phyloP scores from a whole-genome alignment of 148 eudicot genomes.

The Rhododendron henanense region DNA sequence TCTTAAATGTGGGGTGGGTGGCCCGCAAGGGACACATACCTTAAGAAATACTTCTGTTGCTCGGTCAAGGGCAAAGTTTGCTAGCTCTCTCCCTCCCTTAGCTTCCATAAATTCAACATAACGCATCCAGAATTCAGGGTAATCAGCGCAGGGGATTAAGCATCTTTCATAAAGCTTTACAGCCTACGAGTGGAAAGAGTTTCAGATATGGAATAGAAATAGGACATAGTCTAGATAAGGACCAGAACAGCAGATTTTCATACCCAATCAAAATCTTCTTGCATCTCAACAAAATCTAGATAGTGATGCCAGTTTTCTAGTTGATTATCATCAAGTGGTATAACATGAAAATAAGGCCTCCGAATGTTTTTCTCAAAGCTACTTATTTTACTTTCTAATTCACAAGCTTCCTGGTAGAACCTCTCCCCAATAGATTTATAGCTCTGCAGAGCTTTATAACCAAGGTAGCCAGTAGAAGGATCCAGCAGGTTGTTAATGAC shows the following conservation, averaged over 20 bases:
- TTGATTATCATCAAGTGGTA: slow-evolving; percentile 65
- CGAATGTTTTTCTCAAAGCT: slow-evolving; percentile 54
- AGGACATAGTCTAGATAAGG: slow-evolving; percentile 7
- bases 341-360: slow-evolving; percentile 60
- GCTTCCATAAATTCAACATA: slow-evolving; percentile 79
- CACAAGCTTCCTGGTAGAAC: slow-evolving; percentile 51
- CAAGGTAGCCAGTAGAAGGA: slow-evolving; percentile 37
- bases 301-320: slow-evolving; percentile 80
- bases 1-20: not conserved
- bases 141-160: slow-evolving; percentile 76
- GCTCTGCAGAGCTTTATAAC: slow-evolving; percentile 53
- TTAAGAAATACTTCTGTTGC: slow-evolving; percentile 67
- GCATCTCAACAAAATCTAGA: slow-evolving; percentile 73
- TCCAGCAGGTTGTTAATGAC: slow-evolving; percentile 54
- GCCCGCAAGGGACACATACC: slow-evolving; percentile 29
- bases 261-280: slow-evolving; percentile 89
- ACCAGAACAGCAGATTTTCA: slow-evolving; percentile 17
- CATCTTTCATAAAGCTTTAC: slow-evolving; percentile 89
- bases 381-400: slow-evolving; percentile 53
- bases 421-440: slow-evolving; percentile 53
- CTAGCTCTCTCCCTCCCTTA: slow-evolving; percentile 77
- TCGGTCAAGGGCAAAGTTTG: slow-evolving; percentile 63
- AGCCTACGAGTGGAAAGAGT: slow-evolving; percentile 41
- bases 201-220: slow-evolving; percentile 12
- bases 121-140: slow-evolving; percentile 96